Base-by-base conservation (phyloP, 495 filamentous ascomycete genomes). In the Tetracladium marchalianum region DNA sequence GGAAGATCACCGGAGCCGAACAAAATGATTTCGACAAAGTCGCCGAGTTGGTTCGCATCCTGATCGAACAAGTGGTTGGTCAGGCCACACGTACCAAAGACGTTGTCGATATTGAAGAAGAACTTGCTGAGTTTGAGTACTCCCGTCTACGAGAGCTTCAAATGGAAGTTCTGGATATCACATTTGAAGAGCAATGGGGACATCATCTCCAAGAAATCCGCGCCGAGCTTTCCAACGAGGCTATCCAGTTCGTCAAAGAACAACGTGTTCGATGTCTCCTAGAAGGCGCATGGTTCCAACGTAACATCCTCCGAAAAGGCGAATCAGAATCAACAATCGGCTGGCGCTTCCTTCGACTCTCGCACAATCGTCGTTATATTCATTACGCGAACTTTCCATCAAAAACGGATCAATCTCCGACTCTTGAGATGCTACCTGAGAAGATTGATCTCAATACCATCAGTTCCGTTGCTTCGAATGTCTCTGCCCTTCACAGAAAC, bases 141-240 rank as follows among this genome's bases (percentile, higher is more conserved):
- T 63, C 73, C 32, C 73, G 81, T 16, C 64, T 97, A 9, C 76
- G 92, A 12, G 80, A 89, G 60, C 63, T 95, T n/a, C 92, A 97
- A 62, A 96, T 97, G 89, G 85, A 95, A 54, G 70, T 95, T 4
- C 66, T 97, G 6, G 87, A 95, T 55, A 69, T 90, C 39, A 85
- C 86, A 0, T 95, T 96, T 55, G 92, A 97, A 60, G 87, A 90
- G 59, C 85, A 80, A 24, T 97, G 93, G 93, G 89, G 89, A 0
- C 79, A 85, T 51, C 89, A 97, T 62, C 70, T 98, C 17, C 67
- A 68, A 52, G 87, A 94, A 62, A 87, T 96, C 11, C 82, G 90
- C n/a, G 87, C 95, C 37, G 86, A 95, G 64, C 69, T 97, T 10
- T 84, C 90, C 52, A 80, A 90, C 53, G 92, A 98, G 58, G 89